Evolutionary conservation across 192 early-diverging fungal genomes (phyloP).

Genomic region (Phlyctochytrium bullatum): DNA sequence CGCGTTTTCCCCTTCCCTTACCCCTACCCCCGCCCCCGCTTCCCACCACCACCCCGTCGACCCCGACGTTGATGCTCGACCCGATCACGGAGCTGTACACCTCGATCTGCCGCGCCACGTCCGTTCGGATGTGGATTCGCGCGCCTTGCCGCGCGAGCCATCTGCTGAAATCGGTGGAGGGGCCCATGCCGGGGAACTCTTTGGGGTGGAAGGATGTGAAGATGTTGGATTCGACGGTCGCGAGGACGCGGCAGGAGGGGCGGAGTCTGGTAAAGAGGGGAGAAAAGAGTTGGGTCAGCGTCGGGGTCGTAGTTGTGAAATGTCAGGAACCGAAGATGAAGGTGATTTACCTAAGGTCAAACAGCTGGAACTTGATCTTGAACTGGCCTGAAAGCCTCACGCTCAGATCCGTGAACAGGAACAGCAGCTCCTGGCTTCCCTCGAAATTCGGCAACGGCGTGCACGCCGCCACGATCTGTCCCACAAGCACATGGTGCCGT

Average conservation of each 20-base stretch:
- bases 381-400: not conserved
- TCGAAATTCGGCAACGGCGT: not conserved
- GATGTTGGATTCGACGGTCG: not conserved
- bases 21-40: no score
- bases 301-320: not conserved
- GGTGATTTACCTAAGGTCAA: not conserved
- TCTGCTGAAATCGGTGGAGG: not conserved
- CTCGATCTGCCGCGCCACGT: no score
- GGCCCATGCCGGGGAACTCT: not conserved
- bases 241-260: not conserved
- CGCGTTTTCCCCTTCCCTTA: no score
- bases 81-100: no score
- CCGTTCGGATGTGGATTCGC: not conserved
- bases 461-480: not conserved
- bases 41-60: no score
- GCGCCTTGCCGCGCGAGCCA: not conserved
- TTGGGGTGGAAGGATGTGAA: not conserved
- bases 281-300: not conserved
- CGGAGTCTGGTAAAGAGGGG: not conserved
- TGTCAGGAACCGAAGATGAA: no score
- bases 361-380: not conserved
- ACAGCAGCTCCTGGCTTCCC: not conserved
- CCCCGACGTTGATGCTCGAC: no score
- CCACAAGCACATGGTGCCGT: not conserved
- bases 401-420: not conserved